Evolutionary conservation across 2,329 filamentous ascomycete species (phyloP), one percentile per base, ranked within the genome.

Genomic region (Ceratocystis ficicola): DNA sequence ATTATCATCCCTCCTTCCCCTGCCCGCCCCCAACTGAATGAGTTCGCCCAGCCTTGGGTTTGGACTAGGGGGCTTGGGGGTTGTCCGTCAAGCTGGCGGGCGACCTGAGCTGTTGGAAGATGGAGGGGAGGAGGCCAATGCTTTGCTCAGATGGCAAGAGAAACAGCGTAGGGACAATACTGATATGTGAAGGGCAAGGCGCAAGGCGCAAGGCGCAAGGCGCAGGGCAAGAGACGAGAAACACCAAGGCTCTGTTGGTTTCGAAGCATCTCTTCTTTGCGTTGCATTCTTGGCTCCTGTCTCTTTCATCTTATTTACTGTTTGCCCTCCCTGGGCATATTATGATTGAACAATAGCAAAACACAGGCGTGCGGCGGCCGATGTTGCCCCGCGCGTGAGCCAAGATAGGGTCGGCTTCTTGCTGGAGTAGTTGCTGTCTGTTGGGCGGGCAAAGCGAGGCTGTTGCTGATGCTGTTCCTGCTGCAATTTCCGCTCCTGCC

Each of bases 71-170:
- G 4, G 12, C 8, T 41, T 41, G 36, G 36, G 36, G 36, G 4
- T 41, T 41, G 36, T 10, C 36, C 36, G 12, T 41, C 36, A 41
- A 41, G 36, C 12, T 41, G 12, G 36, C 36, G 36, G 12, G 36
- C 36, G 36, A 41, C 12, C 36, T 10, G 36, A 41, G 36, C 5
- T 41, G 10, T 10, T 10, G n/a, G 46, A 10, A 48, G 17, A 48
- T 22, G 17, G 46, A 7, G 20, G n/a, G 5, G 5, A 8, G 46
- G n/a, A 55, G 50, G 20, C 20, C 50, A 30, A 12, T 55, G 50
- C n/a, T 22, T 55, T 55, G 50, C 50, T 55, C 20, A 55, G 50
- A 55, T 25, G 20, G 50, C 50, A 55, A 20, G n/a, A 55, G 50
- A 55, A 55, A 55, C 50, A 2, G 25, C 4, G 20, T 22, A 55